Conservation (phyloP, 805 yeast species). For the Ogataea degrootiae region DNA sequence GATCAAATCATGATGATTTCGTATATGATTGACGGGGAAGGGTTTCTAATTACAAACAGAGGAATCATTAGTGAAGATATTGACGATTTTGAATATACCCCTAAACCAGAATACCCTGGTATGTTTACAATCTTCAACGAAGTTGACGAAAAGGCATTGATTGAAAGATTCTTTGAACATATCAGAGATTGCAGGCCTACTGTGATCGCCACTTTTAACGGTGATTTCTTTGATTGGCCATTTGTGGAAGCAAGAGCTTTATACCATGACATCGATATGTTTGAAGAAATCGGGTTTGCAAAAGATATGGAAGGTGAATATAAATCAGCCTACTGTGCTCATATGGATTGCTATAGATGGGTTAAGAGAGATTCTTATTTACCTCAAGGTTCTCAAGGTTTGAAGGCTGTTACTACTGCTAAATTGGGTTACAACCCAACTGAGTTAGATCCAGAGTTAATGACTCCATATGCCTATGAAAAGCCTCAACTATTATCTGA, state of each 20-base stretch:
- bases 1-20: conserved; percentile 99
- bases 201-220: conserved; percentile 96
- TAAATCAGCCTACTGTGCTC: conserved; percentile 86
- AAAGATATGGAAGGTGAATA: conserved; percentile 87
- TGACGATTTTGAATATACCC: conserved; percentile 96
- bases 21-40: conserved; percentile 98
- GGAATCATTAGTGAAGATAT: conserved; percentile 93
- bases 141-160: conserved; percentile 69
- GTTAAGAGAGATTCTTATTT: conserved; percentile 95
- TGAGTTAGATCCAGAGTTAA: conserved; percentile 93
- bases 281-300: conserved; percentile 89
- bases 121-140: conserved; percentile 86
- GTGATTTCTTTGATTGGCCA: conserved; percentile 99
- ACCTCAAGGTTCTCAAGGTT: conserved; percentile 98
- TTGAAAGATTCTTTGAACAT: conserved; percentile 82
- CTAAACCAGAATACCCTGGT: conserved; percentile 94
- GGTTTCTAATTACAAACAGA: conserved; percentile 87
- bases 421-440: conserved; percentile 95
- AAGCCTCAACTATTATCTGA: conserved; percentile 90
- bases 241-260: conserved; percentile 86
- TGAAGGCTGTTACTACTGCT: conserved; percentile 94
- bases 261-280: conserved; percentile 82
- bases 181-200: conserved; percentile 86
- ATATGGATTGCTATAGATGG: conserved; percentile 98
- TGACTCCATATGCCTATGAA: conserved; percentile 97